These are phyloP conservation scores for Wickerhamiella occidentalis DNA, from an alignment of 805 yeast species.

Conservation along the genomic window DNA sequence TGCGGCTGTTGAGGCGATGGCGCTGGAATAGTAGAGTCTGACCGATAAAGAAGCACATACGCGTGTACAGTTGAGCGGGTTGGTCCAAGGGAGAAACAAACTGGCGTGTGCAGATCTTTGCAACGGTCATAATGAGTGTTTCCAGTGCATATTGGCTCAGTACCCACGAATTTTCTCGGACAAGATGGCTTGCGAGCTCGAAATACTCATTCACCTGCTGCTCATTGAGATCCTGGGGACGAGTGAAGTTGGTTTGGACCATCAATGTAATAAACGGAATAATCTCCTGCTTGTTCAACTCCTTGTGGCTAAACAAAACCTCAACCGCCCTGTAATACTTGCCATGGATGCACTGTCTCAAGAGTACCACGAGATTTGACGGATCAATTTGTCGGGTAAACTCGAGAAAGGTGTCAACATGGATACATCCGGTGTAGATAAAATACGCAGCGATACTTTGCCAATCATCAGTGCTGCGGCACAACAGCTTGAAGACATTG, in stretches of 20 bases:
- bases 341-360: slow-evolving; percentile 9
- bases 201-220: slow-evolving; percentile 19
- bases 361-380: slow-evolving; percentile 10
- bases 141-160: slow-evolving; percentile 60
- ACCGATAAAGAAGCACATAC: slow-evolving; percentile 42
- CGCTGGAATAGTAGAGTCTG: slow-evolving; percentile 56
- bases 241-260: neutral
- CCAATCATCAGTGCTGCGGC: slow-evolving; percentile 13
- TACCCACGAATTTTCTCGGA: slow-evolving; percentile 43
- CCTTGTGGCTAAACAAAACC: neutral
- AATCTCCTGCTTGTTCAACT: neutral
- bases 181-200: slow-evolving; percentile 30
- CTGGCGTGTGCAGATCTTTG: slow-evolving; percentile 21
- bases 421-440: slow-evolving; percentile 9
- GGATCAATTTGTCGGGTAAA: slow-evolving; percentile 12
- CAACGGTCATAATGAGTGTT: slow-evolving; percentile 34
- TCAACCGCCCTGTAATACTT: slow-evolving; percentile 3
- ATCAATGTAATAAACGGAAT: slow-evolving; percentile 4
- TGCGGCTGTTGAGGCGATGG: slow-evolving; percentile 54
- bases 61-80: slow-evolving; percentile 29
- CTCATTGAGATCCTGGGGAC: neutral
- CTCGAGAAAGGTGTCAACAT: slow-evolving; percentile 9
- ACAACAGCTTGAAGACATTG: neutral
- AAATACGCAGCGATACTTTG: slow-evolving; percentile 16
- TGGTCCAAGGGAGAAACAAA: slow-evolving; percentile 14